Evolutionary conservation across 1,284 basidiomycete genomes (phyloP), one percentile per base, ranked within the genome.

Genomic region (Heterobasidion parviporum): DNA sequence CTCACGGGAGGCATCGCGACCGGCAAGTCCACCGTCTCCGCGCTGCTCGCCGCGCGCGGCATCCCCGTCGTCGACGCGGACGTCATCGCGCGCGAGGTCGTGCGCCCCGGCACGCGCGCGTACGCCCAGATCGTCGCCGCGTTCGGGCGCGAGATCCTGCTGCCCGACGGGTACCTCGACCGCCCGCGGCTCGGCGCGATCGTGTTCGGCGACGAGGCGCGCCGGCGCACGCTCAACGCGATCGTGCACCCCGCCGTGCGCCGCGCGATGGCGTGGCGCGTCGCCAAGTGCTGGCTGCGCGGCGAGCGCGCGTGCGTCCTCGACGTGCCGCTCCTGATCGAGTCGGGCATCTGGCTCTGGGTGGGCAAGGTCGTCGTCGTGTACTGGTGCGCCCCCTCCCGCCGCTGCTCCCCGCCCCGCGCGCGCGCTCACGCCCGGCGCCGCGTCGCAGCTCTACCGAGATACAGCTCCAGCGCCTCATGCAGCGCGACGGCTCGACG

Each of bases 1-100:
- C 82, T 99, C 44, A 98, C 96, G 14, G 97, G 97, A 20, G 94
- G 96, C 2, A 98, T 99, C 59, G 93, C 94, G 36, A 96, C 95
- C 0, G 95, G 94, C 56, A 98, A 98, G 72, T 97, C 94, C 3
- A 92, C 94, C 15, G 95, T 95, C 32, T 93, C 94, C 0, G 72
- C 74, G 6, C 76, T 95, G 44, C 75, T 98, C 49, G 79, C 79
- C 59, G 70, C 79, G 0, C 78, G 87, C 61, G 63, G 71, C 36
- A 72, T 98, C 35, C 90, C 94, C 14, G 75, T 98, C 62, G 81
- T 98, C 64, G 97, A 99, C 67, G 93, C 96, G 5, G 96, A 99
- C 76, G 62, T 93, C 20, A 79, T 99, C 49, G 93, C 96, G 1
- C 87, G 94, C 36, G 74, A 88, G 64, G 94, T 93, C 53, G 91